These are phyloP conservation scores for Saccharomycopsis sp. DNA, from an alignment of 805 yeast genomes.

Conservation along the genomic window DNA sequence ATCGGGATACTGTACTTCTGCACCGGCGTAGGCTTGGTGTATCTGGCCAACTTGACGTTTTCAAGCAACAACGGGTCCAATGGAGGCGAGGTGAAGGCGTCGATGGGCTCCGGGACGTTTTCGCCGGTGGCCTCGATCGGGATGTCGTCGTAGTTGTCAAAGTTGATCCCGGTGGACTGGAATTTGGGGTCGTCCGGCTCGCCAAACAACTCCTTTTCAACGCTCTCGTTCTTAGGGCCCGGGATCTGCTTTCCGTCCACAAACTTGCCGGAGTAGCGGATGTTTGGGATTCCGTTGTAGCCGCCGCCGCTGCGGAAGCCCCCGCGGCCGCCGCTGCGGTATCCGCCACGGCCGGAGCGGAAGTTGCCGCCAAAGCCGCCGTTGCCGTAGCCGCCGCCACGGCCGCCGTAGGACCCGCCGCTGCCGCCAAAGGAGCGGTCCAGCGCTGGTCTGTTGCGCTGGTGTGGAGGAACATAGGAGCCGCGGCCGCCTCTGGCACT, in stretches of 20 bases:
- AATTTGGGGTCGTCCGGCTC: conserved; percentile 53
- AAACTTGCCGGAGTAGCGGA: conserved; percentile 55
- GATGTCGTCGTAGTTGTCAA: conserved; percentile 96
- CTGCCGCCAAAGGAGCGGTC: conserved; percentile 29
- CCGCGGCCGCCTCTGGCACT: conserved; percentile 22
- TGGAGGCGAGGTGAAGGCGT: conserved; percentile 85
- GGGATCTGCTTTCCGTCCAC: conserved; percentile 84
- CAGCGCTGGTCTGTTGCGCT: conserved; percentile 29
- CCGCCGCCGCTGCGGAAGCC: conserved; percentile 31
- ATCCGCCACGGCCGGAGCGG: conserved; percentile 27
- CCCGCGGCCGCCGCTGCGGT: conserved; percentile 29
- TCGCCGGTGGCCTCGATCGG: conserved; percentile 98
- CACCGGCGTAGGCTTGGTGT: conserved; percentile 94
- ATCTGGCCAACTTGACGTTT: conserved; percentile 82
- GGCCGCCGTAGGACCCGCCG: conserved; percentile 28
- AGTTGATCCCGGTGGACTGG: conserved; percentile 96
- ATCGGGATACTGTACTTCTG: conserved; percentile 92
- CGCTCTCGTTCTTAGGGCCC: conserved; percentile 58
- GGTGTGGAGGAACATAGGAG: conserved; percentile 55
- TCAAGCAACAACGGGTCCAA: conserved; percentile 78
- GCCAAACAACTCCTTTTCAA: conserved; percentile 84
- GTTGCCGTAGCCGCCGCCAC: conserved; percentile 26
- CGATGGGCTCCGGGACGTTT: conserved; percentile 88
- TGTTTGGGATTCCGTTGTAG: conserved; percentile 35
- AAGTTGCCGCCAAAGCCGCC: conserved; percentile 29